These are phyloP conservation scores for Coemansia sp. DNA, from an alignment of 192 early-diverging fungal genomes.

Conservation along the genomic window DNA sequence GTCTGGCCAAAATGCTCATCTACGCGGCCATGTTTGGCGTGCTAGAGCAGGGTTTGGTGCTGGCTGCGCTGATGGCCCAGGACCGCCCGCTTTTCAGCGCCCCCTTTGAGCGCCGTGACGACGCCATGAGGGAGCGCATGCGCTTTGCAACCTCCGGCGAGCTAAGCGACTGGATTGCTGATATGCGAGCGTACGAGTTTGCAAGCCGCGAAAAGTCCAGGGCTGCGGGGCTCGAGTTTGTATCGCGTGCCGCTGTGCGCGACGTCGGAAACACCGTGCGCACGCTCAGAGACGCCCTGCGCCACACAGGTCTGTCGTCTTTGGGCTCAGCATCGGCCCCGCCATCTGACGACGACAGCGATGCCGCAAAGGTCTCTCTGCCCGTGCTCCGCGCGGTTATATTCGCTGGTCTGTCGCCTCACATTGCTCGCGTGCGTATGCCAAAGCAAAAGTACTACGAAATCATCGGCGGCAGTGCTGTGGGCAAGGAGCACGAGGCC, in stretches of 20 bases:
- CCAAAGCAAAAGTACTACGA: slow-evolving; percentile 74
- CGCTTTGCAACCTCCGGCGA: slow-evolving; percentile 32
- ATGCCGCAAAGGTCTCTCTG: slow-evolving; percentile 6
- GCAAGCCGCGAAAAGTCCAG: not conserved
- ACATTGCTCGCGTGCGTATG: slow-evolving; percentile 65
- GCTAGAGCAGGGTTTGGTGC: slow-evolving; percentile 65
- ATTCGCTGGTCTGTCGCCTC: slow-evolving; percentile 83
- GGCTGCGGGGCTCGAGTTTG: slow-evolving; percentile 6
- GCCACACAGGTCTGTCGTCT: not conserved
- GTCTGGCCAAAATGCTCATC: slow-evolving; percentile 76
- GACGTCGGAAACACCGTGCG: slow-evolving; percentile 58
- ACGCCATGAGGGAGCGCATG: slow-evolving; percentile 24
- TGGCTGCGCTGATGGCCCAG: slow-evolving; percentile 59
- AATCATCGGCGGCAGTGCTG: slow-evolving; percentile 68
- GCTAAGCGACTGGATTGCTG: slow-evolving; percentile 68
- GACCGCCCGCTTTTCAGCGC: slow-evolving; percentile 28
- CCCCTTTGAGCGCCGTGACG: slow-evolving; percentile 9
- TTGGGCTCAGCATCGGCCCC: not conserved
- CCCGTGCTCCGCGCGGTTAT: slow-evolving; percentile 68
- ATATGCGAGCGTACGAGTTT: slow-evolving; percentile 52
- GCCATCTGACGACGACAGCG: not conserved
- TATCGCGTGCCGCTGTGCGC: slow-evolving; percentile 61
- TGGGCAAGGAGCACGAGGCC: slow-evolving; percentile 67
- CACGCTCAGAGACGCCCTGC: slow-evolving; percentile 59
- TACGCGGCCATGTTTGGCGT: slow-evolving; percentile 70